phyloP scores from a whole-genome alignment of 169 alveolate species.

The Plasmodium relictum region DNA sequence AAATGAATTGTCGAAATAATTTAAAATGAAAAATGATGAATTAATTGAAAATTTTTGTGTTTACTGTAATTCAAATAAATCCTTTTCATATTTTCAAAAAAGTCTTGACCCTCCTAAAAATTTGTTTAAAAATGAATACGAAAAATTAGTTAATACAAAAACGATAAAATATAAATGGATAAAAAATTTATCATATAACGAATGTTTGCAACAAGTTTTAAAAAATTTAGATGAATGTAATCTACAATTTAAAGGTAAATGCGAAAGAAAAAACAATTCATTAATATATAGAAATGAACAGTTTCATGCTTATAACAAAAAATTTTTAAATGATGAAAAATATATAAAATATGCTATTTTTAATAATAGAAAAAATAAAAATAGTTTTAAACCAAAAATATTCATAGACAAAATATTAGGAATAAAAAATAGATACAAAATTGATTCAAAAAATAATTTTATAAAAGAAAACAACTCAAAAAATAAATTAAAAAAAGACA shows the following conservation, averaged over 20 bases:
- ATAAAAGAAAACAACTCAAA: not conserved
- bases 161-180: conserved; percentile 44
- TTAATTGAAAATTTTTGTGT: conserved; percentile 57
- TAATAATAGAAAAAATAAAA: not conserved
- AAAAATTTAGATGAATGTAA: not conserved
- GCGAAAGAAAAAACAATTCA: not conserved
- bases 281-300: not conserved
- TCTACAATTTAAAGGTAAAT: not conserved
- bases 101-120: not conserved
- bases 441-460: not conserved
- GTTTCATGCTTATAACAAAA: not conserved
- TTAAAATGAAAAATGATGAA: not conserved
- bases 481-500: not conserved
- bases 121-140: conserved; percentile 27
- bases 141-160: conserved; percentile 22
- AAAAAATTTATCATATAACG: conserved; percentile 40
- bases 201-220: conserved; percentile 18
- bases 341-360: conserved; percentile 13
- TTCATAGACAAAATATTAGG: conserved; percentile 3
- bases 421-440: not conserved
- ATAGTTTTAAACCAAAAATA: conserved; percentile 13
- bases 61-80: conserved; percentile 35
- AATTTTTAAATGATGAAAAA: conserved; percentile 23
- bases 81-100: conserved; percentile 45
- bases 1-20: too few species aligned